Base-by-base conservation (phyloP, 805 yeast species). In the Myxozyma neotropica region DNA sequence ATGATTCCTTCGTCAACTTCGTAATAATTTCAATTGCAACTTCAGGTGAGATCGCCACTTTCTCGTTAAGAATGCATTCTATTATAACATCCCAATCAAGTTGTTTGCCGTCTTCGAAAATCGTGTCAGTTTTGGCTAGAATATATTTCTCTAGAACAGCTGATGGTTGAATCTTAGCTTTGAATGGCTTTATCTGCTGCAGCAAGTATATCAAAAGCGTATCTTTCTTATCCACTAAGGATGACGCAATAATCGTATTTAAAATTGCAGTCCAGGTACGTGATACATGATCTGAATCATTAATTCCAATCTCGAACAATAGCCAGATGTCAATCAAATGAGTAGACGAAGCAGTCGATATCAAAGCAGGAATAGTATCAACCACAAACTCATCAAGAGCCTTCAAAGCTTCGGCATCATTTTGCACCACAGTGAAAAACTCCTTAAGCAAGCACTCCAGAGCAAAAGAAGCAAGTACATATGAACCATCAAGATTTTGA, bases 71-170 rank as follows among this genome's bases (percentile, higher is more conserved):
- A 6, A 61, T 29, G 27, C 63, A 45, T 7, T 39, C 55, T 4
- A 47, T 35, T 21, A 61, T 19, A 13, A 61, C 38, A 17, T 57
- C 51, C 65, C 65, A 61, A n/a, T 54, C 61, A 4, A 6, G 15
- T 33, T 53, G 47, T 1, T 13, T 43, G 7, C 46, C 51, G 6
- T 5, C 44, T n/a, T 60, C 61, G 17, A 44, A 60, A 4, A 60
- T 29, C 7, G 27, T n/a, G 17, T 49, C 38, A 13, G 26, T 33
- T 26, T 46, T 48, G 13, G 13, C 12, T 17, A 51, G 33, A 12
- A 47, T 13, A 35, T 57, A 58, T 19, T 46, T 48, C 35, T 61
- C 60, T 26, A 61, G 39, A 4, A 5, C 21, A 5, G n/a, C 42
- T 17, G 27, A 40, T 4, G 63, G 55, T 5, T 4, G 10, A 10